Base-by-base conservation (phyloP, 192 early-diverging fungal species). In the Funneliformis mosseae region DNA sequence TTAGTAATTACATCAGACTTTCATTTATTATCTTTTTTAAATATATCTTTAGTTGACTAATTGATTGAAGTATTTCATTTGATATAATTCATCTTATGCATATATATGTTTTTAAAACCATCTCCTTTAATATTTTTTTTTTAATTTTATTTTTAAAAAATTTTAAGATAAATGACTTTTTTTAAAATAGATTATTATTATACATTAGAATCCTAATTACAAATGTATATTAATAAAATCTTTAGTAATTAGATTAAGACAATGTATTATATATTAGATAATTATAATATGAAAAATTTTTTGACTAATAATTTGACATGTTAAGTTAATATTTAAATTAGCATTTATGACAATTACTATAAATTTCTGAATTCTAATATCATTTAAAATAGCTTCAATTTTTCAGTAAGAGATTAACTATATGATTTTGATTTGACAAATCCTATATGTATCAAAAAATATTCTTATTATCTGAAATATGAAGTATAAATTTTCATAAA, bases 211-310 rank as follows among this genome's bases (percentile, higher is more conserved):
- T n/a, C n/a, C 27, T 14, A 18, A 6, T 39, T 8, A 25, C 46
- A 74, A 74, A 74, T 28, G 18, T 74, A 50, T 74, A 46, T 74
- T 74, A 27, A 74, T 9, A 74, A 74, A 50, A 55, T 74, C 46
- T 25, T 27, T 27, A 14, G 71, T 28, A 28, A 68, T 68, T 27
- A 68, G 28, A 14, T 68, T 68, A 23, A 68, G 28, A 33, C 28
- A 68, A 74, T 46, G 71, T 28, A 7, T 21, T 9, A 74, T 27
- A 50, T 46, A 74, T 50, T 2, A 5, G 0, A 50, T 27, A 39
- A 38, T 74, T 2, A 74, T 50, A 25, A 74, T 55, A 33, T 74
- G n/a, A 23, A 21, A 25, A 68, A 28, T 55, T 23, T 74, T 18
- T 18, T 27, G 10, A 50, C 0, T 14, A 39, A 74, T 74, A n/a